Percentiles rank a stretch among this genome's conserved stretches.
Conservation (phyloP, 257 asterid genomes). For the Catharanthus roseus region DNA sequence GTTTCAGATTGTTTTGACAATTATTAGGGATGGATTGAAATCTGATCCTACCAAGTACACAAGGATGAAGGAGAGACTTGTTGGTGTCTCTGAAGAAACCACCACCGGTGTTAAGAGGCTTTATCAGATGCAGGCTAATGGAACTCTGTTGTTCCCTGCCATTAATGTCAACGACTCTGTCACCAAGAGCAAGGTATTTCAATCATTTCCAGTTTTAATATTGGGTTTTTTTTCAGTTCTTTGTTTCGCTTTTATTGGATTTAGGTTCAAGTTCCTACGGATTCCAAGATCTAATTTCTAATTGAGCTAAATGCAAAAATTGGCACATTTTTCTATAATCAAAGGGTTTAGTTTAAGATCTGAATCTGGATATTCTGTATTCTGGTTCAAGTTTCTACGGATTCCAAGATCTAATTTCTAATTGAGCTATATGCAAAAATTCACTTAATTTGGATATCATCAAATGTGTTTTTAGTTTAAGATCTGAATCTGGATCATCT, state of each 20-base stretch:
- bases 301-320: background rate
- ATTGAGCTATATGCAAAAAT: background rate
- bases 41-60: slow-evolving; percentile 55
- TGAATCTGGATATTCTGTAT: background rate
- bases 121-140: slow-evolving; percentile 83
- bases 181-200: slow-evolving; percentile 93
- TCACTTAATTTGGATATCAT: background rate
- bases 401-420: background rate
- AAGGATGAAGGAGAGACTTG: slow-evolving; percentile 78
- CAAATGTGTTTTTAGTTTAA: background rate
- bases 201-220: background rate
- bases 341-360: background rate
- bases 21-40: slow-evolving; percentile 66
- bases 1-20: slow-evolving; percentile 67
- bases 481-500: slow-evolving; percentile 7
- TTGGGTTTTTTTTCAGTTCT: slow-evolving; percentile 3
- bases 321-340: background rate
- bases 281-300: background rate
- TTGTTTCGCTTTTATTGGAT: background rate
- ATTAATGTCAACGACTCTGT: slow-evolving; percentile 82
- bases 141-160: slow-evolving; percentile 73
- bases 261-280: too few relatives aligned
- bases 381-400: too few relatives aligned
- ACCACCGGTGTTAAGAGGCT: slow-evolving; percentile 92
- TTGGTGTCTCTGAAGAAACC: slow-evolving; percentile 90